A percentile compares a stretch with the other conserved stretches of the same genome.
These are phyloP conservation scores for Epichloe sylvatica DNA, from an alignment of 2,329 filamentous ascomycete species.

Conservation along the genomic window DNA sequence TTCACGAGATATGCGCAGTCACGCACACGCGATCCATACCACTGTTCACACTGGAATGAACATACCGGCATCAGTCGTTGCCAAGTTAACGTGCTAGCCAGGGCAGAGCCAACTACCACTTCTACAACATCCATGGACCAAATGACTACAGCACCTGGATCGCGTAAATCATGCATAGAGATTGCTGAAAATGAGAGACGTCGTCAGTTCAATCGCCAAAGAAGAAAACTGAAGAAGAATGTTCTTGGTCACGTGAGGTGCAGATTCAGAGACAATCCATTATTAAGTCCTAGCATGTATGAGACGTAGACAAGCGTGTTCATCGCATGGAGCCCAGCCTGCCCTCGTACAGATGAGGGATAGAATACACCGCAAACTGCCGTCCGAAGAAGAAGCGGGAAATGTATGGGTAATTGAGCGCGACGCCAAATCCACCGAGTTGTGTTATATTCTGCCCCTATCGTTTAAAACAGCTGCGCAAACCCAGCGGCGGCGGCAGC, in stretches of 20 bases:
- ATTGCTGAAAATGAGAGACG: not conserved
- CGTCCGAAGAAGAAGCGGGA: constrained; percentile 20
- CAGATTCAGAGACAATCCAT: constrained; percentile 25
- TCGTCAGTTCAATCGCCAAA: not conserved
- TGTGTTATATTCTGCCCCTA: constrained; percentile 11
- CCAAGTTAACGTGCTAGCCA: not conserved
- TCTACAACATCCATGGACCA: too few species aligned
- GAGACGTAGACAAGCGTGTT: constrained; percentile 7
- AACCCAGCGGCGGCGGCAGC: constrained; percentile 34
- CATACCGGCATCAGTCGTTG: not conserved
- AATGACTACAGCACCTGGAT: too few species aligned
- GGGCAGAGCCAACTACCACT: too few species aligned
- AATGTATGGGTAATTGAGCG: constrained; percentile 20
- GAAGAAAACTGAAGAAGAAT: not conserved
- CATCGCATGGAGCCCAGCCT: constrained; percentile 13
- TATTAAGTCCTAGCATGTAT: constrained; percentile 30
- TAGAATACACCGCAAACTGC: constrained; percentile 21
- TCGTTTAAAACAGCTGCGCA: constrained; percentile 35
- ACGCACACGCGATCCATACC: not conserved
- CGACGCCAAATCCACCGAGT: constrained; percentile 23
- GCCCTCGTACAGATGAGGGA: constrained; percentile 13
- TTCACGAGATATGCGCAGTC: not conserved
- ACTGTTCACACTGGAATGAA: not conserved
- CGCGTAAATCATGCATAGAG: not conserved
- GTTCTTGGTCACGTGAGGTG: not conserved